Evolutionary conservation across 2,329 filamentous ascomycete species (phyloP).

Genomic region (Ceratocystis colombiana): DNA sequence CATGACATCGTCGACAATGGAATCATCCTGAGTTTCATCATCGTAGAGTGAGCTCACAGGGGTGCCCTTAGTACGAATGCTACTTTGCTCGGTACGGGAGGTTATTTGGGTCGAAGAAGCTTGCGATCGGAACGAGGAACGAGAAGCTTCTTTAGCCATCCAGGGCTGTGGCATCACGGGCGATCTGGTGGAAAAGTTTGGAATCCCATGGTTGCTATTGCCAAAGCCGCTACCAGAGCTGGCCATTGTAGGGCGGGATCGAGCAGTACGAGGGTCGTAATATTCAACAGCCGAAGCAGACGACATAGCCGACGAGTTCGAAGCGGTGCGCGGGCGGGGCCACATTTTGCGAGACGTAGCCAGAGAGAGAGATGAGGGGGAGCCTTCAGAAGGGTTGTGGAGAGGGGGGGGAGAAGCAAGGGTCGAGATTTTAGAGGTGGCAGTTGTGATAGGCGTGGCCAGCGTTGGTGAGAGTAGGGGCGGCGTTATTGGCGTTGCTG

Average conservation of each 20-base stretch:
- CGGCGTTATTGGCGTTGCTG: not conserved
- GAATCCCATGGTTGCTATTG: constrained; percentile 6
- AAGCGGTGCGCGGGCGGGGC: constrained; percentile 29
- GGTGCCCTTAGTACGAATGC: constrained; percentile 68
- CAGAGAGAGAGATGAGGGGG: too few species aligned
- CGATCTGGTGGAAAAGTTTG: constrained; percentile 6
- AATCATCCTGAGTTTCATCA: constrained; percentile 43
- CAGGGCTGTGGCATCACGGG: constrained; percentile 35
- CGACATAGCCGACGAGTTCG: constrained; percentile 39
- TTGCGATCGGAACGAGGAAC: constrained; percentile 49
- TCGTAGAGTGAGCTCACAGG: constrained; percentile 54
- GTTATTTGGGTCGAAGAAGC: constrained; percentile 49
- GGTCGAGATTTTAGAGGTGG: not conserved
- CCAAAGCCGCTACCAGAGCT: not conserved
- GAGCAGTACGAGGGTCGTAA: constrained; percentile 32
- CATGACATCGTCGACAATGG: constrained; percentile 58
- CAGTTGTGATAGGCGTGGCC: not conserved
- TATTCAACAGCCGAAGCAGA: constrained; percentile 36
- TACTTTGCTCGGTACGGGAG: constrained; percentile 68
- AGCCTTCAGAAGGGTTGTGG: too few species aligned
- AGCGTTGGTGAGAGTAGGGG: not conserved
- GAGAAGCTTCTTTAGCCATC: constrained; percentile 42
- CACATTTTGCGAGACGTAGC: constrained; percentile 15
- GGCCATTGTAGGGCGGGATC: constrained; percentile 24
- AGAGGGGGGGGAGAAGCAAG: not conserved